Evolutionary conservation across 1,284 basidiomycete genomes (phyloP).

Genomic region (Apiotrichum veenhuisii): DNA sequence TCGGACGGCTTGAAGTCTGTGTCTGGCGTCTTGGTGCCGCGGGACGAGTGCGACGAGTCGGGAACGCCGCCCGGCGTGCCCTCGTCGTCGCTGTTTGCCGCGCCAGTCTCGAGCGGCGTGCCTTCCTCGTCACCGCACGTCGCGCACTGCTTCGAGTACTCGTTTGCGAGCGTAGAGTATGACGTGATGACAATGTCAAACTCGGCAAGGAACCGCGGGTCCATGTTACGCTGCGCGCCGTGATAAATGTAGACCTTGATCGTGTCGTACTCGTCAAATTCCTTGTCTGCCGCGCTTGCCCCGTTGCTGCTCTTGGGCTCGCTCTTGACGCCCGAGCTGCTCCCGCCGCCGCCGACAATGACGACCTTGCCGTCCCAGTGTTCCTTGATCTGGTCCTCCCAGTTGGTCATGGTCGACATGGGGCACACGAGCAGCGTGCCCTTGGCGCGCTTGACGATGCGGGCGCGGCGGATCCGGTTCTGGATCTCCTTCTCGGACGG

Average conservation of each 20-base stretch:
- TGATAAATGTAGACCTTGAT: conserved; percentile 93
- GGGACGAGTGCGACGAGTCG: neutral
- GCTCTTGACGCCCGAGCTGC: conserved; percentile 15
- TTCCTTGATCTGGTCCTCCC: conserved; percentile 97
- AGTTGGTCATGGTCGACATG: conserved; percentile 92
- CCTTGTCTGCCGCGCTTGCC: conserved; percentile 23
- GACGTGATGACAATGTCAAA: conserved; percentile 98
- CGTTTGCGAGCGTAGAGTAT: conserved; percentile 89
- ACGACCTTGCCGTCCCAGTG: conserved; percentile 84
- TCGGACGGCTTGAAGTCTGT: conserved; percentile 61
- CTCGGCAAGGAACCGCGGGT: conserved; percentile 78
- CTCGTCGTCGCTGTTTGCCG: conserved; percentile 42
- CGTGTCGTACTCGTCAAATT: conserved; percentile 30
- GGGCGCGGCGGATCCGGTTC: conserved; percentile 58
- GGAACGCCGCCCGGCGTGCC: conserved; percentile 4
- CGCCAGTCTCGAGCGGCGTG: conserved; percentile 35
- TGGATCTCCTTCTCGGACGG: conserved; percentile 1
- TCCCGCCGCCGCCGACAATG: conserved; percentile 67
- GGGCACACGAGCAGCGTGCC: conserved; percentile 97
- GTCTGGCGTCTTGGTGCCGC: conserved; percentile 51
- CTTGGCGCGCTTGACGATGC: conserved; percentile 73
- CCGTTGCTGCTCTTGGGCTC: conserved; percentile 23
- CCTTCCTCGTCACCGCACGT: conserved; percentile 53
- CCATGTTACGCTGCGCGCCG: conserved; percentile 79
- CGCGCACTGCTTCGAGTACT: conserved; percentile 83